phyloP scores from a whole-genome alignment of 2,329 filamentous ascomycete species.

The Claviceps sorghi region DNA sequence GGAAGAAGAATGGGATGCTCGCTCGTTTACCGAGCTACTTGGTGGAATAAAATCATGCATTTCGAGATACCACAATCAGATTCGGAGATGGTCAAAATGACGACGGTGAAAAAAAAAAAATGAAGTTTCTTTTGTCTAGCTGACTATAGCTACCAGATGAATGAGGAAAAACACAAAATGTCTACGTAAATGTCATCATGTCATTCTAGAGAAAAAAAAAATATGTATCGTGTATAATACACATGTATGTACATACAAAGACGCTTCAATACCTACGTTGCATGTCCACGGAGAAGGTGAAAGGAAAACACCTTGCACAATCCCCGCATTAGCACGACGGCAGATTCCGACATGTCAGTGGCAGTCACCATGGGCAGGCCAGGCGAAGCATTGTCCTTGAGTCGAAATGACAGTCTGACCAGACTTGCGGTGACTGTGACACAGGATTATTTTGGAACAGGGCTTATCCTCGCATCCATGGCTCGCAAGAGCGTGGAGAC shows the following conservation, averaged over 20 bases:
- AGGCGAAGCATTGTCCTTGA: neutral
- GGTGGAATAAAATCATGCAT: conserved; percentile 4
- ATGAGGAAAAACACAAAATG: neutral
- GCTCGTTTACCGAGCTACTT: neutral
- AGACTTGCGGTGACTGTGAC: conserved; percentile 2
- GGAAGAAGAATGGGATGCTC: neutral
- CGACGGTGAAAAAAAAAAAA: neutral
- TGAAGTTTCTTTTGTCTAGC: neutral
- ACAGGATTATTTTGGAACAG: neutral
- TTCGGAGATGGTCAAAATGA: neutral
- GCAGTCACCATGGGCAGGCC: neutral
- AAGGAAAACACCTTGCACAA: neutral
- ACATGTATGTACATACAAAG: neutral
- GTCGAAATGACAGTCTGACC: neutral
- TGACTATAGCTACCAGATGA: neutral
- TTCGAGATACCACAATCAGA: conserved; percentile 6
- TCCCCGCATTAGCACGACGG: neutral
- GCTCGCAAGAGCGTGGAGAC: neutral
- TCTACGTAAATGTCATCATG: neutral
- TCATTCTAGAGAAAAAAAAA: neutral
- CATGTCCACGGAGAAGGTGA: neutral
- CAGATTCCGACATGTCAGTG: neutral
- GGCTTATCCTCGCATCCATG: neutral
- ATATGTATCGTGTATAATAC: neutral
- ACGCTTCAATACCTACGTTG: neutral